Evolutionary conservation across 2,329 filamentous ascomycete genomes (phyloP), one percentile per base, ranked within the genome.

Genomic region (Fusarium zealandicum): DNA sequence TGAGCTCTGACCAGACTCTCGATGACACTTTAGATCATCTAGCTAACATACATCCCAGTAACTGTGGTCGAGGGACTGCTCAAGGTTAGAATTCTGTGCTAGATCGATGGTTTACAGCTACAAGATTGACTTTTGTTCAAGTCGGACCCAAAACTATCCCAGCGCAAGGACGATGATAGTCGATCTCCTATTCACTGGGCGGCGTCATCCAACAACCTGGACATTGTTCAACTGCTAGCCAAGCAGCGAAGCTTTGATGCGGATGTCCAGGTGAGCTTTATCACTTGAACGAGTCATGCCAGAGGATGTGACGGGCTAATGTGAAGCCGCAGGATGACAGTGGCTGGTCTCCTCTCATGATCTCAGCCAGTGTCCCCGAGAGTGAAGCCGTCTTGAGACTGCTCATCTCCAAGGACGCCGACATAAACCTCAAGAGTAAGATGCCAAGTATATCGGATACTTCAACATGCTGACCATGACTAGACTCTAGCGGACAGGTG

Each of bases 171-270:
- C 69, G 88, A 90, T 41, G 95, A 99, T 72, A 91, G 92, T 13
- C 90, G 95, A 37, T 84, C 96, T 31, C 88, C 95, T 3, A 86
- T 98, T 51, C 95, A 99, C 79, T 99, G 95, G 95, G 93, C 95
- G 0, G 85, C 87, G 2, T 95, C 93, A 17, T 89, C 90, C 73
- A 96, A 95, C 71, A 88, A 86, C 63, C 75, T 88, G 6, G 83
- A 87, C 18, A 92, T 97, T 54, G 86, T 90, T 14, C 80, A 89
- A 42, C 72, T 93, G 16, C 80, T 98, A 4, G 82, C 89, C 2
- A 82, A 90, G 50, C 79, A 81, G 57, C 87, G 87, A 66, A 80
- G 81, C 54, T 96, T 97, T 69, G 92, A 98, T 70, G 84, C 90
- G 0, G 93, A 98, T 73, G 87, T 88, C 14, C 85, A 92, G 76